Base-by-base conservation (phyloP, 176 grass and related monocot species). In the Typha latifolia region DNA sequence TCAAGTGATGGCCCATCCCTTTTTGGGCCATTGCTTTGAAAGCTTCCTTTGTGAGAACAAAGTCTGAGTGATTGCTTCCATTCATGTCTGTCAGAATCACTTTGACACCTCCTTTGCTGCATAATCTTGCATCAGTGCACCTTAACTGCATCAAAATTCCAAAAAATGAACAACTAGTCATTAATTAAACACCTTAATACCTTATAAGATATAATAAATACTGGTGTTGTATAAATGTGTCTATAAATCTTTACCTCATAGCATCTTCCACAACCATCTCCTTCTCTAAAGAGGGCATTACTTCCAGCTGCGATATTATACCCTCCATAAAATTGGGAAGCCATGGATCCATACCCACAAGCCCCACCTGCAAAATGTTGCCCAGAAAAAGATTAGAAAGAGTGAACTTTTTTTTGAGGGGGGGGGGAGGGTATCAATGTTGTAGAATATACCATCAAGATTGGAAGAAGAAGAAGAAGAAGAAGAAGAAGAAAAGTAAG, bases 301-400 rank as follows among this genome's bases (percentile, higher is more conserved):
- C 19, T 80, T 2, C 69, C 82, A 10, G 80, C 80, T 1, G 80
- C 80, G 37, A 67, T 68, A 69, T 71, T 68, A 69, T 71, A 62
- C 6, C 90, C 90, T 51, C 75, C 61, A 18, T 62, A 34, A 24
- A 86, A 50, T 49, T 71, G 37, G 32, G 75, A 62, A 26, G 90
- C 82, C 80, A 86, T 77, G 70, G 74, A 72, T 5, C 82, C 87
- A 76, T 90, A 87, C 62, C 91, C 87, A 81, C 87, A 96, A 49
- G 81, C 83, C 13, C 84, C 73, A 27, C 53, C 74, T 96, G 75
- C 0, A 48, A 59, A 59, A 59, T 59, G 53, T 16, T 43, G 37
- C 37, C 5, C 37, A 43, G n/a, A 43, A 43, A 43, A 1, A 10
- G 0, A 10, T 43, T 9, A 43, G 9, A 43, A 43, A 9, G 37